Base-by-base conservation (phyloP, 164 flowering plant species). In the Annona squamosa region DNA sequence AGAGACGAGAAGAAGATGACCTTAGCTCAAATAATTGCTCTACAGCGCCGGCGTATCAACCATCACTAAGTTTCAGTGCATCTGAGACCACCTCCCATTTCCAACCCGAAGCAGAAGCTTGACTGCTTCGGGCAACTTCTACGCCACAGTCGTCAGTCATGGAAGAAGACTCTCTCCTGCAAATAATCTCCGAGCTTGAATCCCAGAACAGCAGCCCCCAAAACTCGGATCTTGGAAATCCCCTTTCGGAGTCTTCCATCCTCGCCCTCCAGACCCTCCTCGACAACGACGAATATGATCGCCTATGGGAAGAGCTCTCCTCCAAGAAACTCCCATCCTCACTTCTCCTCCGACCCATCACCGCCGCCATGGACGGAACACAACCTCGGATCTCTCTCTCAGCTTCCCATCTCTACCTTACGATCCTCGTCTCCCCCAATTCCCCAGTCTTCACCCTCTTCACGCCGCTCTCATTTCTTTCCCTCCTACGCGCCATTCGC, bases 401-500 rank as follows among this genome's bases (percentile, higher is more conserved):
- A 41, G 91, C 97, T 44, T 84, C 95, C 45, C 81, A 86, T 9
- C 83, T 84, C 10, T 96, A 91, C 75, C 86, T 96, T 41, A 84
- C 90, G 4, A 76, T 91, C 19, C 83, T 96, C 19, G 84, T 90
- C 46, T 81, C 85, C 64, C 88, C 91, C 1, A 86, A 86, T 52
- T 84, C 93, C 26, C 99, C 99, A 1, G 90, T 90, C 46, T 88
- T 90, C 77, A 86, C 97, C 43, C 83, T 93, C 57, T 96, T 96
- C 83, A 85, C 87, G 4, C 99, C 97, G 7, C 73, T 96, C 73
- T 80, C 90, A 0, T 96, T 93, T 74, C 85, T 86, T 47, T 84
- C 91, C 52, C 83, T 96, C 16, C 91, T 96, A 17, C 87, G 86
- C 4, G 84, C 91, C 5, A 67, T 96, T 43, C 90, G 97, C 18